Base-by-base conservation (phyloP, 176 grass and related monocot species). In the Melocanna baccifera region DNA sequence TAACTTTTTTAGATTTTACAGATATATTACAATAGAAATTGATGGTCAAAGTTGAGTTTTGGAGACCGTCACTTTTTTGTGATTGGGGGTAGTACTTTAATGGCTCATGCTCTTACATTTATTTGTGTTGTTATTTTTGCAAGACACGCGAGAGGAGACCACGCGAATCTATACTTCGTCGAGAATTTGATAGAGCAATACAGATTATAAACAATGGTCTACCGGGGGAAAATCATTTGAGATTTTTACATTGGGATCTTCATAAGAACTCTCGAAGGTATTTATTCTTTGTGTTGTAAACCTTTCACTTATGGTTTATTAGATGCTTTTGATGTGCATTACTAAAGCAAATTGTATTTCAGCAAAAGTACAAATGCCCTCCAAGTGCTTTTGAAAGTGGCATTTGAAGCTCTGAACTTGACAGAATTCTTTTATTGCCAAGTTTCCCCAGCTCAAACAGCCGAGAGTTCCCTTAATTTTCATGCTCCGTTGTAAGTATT, bases 181-280 rank as follows among this genome's bases (percentile, higher is more conserved):
- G 65, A 40, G 93, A 96, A 81, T 99, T 96, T 78, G 90, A 91
- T 56, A 92, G 71, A 85, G 91, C 93, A 69, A 94, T 99, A 82
- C 88, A 92, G 67, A 87, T 78, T 69, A 83, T 99, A 88, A 99
- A 99, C 85, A 94, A 81, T 71, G 84, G 73, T 85, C 83, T 96
- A 63, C 77, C 83, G 58, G 47, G 81, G 19, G 87, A 96, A 89
- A 90, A 91, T 77, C 91, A 83, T 89, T 85, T 99, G 40, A 91
- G 86, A 67, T 99, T 92, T 85, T 88, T 99, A 76, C 96, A 99
- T 67, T 99, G 96, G 96, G 96, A 99, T 92, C 93, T 99, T 86
- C 83, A 96, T 75, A 99, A 90, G 80, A 91, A 92, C 78, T 92
- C 91, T 81, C 89, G 46, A 77, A 91, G 93, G 96, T 99, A 94